Conservation (phyloP, 495 filamentous ascomycete genomes). For the Penicillium argentinense region DNA sequence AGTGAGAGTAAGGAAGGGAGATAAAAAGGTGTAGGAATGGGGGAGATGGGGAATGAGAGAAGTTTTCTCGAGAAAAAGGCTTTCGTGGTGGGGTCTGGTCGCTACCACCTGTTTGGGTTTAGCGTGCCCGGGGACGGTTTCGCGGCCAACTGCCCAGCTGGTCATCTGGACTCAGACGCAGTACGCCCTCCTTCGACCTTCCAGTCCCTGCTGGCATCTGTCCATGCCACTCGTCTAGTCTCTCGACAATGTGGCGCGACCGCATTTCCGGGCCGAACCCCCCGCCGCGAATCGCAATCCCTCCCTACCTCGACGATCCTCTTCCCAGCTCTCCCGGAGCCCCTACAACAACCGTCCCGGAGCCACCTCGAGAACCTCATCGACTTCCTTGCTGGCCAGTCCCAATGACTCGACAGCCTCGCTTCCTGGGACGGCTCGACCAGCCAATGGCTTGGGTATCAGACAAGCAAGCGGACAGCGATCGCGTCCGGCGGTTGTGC, state of each 20-base stretch:
- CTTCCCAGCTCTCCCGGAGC: conserved; percentile 39
- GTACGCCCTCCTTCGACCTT: neutral
- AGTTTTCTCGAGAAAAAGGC: conserved; percentile 34
- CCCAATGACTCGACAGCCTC: conserved; percentile 72
- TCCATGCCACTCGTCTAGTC: neutral
- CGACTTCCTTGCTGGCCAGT: conserved; percentile 63
- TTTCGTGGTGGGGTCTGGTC: conserved; percentile 44
- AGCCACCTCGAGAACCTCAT: conserved; percentile 60
- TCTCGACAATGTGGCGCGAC: conserved; percentile 77
- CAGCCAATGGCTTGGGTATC: conserved; percentile 64
- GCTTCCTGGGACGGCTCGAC: conserved; percentile 58
- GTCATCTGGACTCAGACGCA: conserved; percentile 5
- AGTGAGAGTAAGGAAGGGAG: conserved; percentile 9
- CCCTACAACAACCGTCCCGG: conserved; percentile 56
- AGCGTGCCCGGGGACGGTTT: conserved; percentile 22
- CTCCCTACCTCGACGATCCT: conserved; percentile 67
- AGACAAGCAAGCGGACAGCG: conserved; percentile 53
- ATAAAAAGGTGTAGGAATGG: conserved; percentile 15
- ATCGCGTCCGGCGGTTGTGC: conserved; percentile 50
- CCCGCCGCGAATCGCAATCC: conserved; percentile 65
- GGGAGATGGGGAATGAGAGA: conserved; percentile 23
- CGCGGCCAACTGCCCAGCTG: conserved; percentile 1
- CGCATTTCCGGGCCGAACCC: conserved; percentile 74
- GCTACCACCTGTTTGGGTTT: conserved; percentile 33
- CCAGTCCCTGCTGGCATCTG: neutral